Conservation (phyloP, 176 grass and related monocot genomes). For the Musa schizocarpa region DNA sequence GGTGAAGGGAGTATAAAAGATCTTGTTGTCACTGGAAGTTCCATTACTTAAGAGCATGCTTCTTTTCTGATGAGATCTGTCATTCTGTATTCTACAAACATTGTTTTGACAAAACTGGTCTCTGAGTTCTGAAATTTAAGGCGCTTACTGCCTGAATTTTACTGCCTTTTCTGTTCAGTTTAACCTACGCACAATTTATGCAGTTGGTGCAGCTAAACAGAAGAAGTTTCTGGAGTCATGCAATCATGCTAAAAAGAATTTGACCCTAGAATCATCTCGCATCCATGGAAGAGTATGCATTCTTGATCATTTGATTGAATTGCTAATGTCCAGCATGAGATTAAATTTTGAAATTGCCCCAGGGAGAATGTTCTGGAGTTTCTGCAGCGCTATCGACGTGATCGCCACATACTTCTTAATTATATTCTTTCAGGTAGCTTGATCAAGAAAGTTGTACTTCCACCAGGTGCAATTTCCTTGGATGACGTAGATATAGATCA, state of each 20-base stretch:
- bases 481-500: slow-evolving; percentile 94
- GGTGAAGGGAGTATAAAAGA: background rate
- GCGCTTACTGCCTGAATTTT: background rate
- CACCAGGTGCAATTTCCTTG: slow-evolving; percentile 80
- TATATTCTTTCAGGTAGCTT: slow-evolving; percentile 87
- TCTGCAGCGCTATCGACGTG: slow-evolving; percentile 77
- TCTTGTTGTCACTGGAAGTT: background rate
- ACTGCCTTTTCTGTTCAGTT: background rate
- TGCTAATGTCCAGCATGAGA: background rate
- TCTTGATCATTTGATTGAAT: background rate
- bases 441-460: slow-evolving; percentile 99
- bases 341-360: slow-evolving; percentile 16
- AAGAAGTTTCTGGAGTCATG: background rate
- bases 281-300: slow-evolving; percentile 16
- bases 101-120: background rate
- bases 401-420: slow-evolving; percentile 80
- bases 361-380: slow-evolving; percentile 76
- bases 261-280: background rate
- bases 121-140: background rate
- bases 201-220: background rate
- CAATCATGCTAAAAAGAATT: background rate
- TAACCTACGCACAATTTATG: background rate
- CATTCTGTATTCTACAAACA: background rate
- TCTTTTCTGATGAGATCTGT: background rate
- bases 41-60: background rate